Base-by-base conservation (phyloP, 345 rosid species). In the Aethionema arabicum region DNA sequence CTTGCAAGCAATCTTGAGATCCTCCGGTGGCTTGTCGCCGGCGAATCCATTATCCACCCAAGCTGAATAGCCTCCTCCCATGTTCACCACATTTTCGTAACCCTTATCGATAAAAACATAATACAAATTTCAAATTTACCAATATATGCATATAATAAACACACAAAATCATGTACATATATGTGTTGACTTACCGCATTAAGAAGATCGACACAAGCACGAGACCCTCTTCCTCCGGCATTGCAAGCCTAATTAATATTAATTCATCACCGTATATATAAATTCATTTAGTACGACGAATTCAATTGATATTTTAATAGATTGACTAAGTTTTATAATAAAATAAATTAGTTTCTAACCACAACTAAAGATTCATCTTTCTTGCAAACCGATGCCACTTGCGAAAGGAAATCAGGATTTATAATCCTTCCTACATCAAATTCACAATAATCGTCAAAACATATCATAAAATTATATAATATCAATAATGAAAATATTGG, bases 51-150 rank as follows among this genome's bases (percentile, higher is more conserved):
- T 66, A 55, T 74, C 83, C n/a, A 72, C 76, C 83, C 83, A 81
- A 4, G 77, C 77, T 12, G 85, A 76, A 67, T 74, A 78, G 8
- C 85, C 81, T 43, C 81, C 85, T 33, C 55, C 85, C 79, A 78
- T 72, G 71, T 72, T 74, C 33, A 48, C 78, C 59, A 76, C 81
- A 50, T 69, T 50, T 53, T 69, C 70, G 32, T 72, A 77, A 4
- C 81, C 79, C 86, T 21, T 21, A 21, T 21, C 2, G 27, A 21
- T 21, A 1, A 21, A 58, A 2, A 6, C 4, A 40, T 12, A 31
- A n/a, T n/a, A n/a, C n/a, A n/a, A n/a, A n/a, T n/a, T n/a, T n/a
- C 27, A 37, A 4, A 15, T 52, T 3, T 62, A 13, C 29, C 12
- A 31, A 31, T 42, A 5, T 13, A 5, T 29, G n/a, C n/a, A 13